Conservation (phyloP, 1,139 yeast species). For the Candida pseudoviswanathii region DNA sequence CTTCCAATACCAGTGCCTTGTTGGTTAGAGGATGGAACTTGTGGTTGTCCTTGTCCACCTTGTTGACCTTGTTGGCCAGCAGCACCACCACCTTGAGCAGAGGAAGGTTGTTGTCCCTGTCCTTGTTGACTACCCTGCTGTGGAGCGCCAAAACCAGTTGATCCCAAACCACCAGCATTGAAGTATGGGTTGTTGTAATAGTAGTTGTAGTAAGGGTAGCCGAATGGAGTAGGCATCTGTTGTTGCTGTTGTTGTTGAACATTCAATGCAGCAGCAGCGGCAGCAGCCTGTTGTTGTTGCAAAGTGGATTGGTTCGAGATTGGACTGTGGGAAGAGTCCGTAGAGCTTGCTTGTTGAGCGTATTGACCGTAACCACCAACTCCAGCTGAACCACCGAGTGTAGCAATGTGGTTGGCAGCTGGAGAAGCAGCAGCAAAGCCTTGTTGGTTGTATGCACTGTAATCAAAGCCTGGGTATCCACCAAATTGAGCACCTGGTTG, state of each 20-base stretch:
- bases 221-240: constrained; percentile 38
- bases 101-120: constrained; percentile 12
- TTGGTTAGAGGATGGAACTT: constrained; percentile 8
- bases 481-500: constrained; percentile 48
- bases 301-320: constrained; percentile 29
- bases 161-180: constrained; percentile 25
- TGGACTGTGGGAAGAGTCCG: constrained; percentile 27
- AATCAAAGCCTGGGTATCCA: constrained; percentile 49
- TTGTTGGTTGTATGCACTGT: constrained; percentile 42
- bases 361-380: constrained; percentile 31
- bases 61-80: constrained; percentile 12
- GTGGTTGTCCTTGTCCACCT: constrained; percentile 9
- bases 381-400: constrained; percentile 21
- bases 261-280: constrained; percentile 11
- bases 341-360: constrained; percentile 24
- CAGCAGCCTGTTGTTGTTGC: constrained; percentile 18
- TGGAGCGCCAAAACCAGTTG: constrained; percentile 25
- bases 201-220: constrained; percentile 48
- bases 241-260: constrained; percentile 16
- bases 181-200: constrained; percentile 48
- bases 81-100: constrained; percentile 17
- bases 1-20: constrained; percentile 15
- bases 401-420: constrained; percentile 34
- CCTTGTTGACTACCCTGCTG: constrained; percentile 11
- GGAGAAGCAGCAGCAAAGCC: constrained; percentile 31